Evolutionary conservation across 768 basidiomycete species (phyloP).

Genomic region (Ramaria sp.): DNA sequence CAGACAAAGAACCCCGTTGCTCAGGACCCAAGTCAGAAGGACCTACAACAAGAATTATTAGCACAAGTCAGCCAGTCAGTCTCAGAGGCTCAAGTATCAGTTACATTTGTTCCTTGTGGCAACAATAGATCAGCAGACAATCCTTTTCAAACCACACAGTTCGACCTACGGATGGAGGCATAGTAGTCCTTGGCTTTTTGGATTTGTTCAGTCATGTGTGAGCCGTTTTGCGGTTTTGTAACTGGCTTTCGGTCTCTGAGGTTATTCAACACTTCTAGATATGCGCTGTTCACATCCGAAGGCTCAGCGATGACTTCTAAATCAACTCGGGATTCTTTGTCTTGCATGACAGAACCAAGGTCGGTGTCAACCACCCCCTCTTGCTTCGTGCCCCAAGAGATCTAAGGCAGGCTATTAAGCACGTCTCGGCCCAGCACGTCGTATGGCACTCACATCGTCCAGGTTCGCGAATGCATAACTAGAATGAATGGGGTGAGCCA

Average conservation of each 20-base stretch:
- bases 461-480: constrained; percentile 83
- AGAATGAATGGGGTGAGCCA: constrained; percentile 18
- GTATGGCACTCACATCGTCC: constrained; percentile 51
- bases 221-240: constrained; percentile 14
- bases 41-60: constrained; percentile 27
- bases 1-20: constrained; percentile 56
- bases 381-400: constrained; percentile 91
- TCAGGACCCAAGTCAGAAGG: constrained; percentile 67
- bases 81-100: not conserved
- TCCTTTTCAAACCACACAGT: not conserved
- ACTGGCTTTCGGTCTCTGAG: constrained; percentile 28
- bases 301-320: constrained; percentile 77
- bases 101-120: constrained; percentile 6
- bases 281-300: constrained; percentile 73
- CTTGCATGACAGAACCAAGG: constrained; percentile 74
- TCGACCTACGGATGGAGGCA: constrained; percentile 58
- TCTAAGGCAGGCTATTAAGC: constrained; percentile 28
- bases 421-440: not conserved
- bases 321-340: constrained; percentile 73
- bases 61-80: not conserved
- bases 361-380: constrained; percentile 53
- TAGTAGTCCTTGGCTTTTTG: constrained; percentile 77
- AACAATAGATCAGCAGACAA: not conserved
- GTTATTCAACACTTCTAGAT: constrained; percentile 74
- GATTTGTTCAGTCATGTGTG: constrained; percentile 51